Evolutionary conservation across 2,329 filamentous ascomycete genomes (phyloP).

Genomic region (Clarireedia paspali): DNA sequence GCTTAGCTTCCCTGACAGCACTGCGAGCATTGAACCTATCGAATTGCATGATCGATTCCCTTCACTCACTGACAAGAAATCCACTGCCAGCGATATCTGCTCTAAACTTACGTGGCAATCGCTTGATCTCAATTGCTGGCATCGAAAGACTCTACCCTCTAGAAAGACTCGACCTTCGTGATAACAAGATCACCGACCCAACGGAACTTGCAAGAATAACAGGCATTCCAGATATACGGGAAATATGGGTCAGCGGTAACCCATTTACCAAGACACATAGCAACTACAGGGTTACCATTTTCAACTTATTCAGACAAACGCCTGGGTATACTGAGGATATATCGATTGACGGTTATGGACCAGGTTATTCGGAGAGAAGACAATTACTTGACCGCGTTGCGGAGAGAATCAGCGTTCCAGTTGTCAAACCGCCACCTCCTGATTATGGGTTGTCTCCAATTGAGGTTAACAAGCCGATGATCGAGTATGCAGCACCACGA

Average conservation of each 20-base stretch:
- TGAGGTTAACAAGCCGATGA: constrained; percentile 60
- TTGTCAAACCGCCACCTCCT: constrained; percentile 61
- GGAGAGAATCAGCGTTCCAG: constrained; percentile 66
- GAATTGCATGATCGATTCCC: constrained; percentile 93
- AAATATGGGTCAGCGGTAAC: constrained; percentile 89
- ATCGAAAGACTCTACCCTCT: constrained; percentile 83
- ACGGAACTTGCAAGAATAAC: constrained; percentile 85
- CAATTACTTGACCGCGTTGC: constrained; percentile 75
- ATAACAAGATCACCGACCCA: constrained; percentile 86
- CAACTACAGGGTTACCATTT: constrained; percentile 80
- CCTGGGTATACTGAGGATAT: constrained; percentile 89
- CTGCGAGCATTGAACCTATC: constrained; percentile 91
- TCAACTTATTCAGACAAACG: constrained; percentile 88
- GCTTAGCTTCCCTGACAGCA: constrained; percentile 73
- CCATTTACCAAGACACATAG: constrained; percentile 83
- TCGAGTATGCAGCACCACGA: constrained; percentile 43
- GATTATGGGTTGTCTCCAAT: constrained; percentile 51
- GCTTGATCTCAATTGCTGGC: constrained; percentile 78
- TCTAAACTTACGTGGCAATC: constrained; percentile 83
- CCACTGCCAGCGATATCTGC: constrained; percentile 90
- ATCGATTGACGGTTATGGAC: constrained; percentile 75
- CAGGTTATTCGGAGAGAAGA: constrained; percentile 78
- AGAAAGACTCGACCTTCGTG: constrained; percentile 82
- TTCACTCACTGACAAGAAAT: constrained; percentile 78
- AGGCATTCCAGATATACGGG: constrained; percentile 80